A percentile compares a stretch with the other conserved stretches of the same genome.
These are phyloP conservation scores for Leccinum pellstonianum DNA, from an alignment of 768 basidiomycete genomes.

Conservation along the genomic window DNA sequence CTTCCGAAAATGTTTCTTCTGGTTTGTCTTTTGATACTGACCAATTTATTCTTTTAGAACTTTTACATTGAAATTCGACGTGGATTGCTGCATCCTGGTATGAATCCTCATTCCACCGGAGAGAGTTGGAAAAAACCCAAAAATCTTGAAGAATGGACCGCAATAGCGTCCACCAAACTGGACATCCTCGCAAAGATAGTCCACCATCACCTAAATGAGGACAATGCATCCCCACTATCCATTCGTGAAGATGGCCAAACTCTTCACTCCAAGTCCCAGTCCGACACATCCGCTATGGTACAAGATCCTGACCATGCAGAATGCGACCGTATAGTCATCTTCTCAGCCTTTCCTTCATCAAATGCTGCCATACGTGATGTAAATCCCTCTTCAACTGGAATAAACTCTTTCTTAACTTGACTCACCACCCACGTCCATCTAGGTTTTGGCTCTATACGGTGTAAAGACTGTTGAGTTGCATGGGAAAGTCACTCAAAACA, in stretches of 20 bases:
- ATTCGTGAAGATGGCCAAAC: neutral
- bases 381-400: too few species aligned
- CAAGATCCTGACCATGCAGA: neutral
- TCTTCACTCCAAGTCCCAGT: neutral
- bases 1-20: too few species aligned
- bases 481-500: too few species aligned
- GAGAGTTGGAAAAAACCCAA: neutral
- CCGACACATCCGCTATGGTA: too few species aligned
- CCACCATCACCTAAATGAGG: neutral
- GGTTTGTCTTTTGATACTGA: too few species aligned
- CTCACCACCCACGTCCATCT: too few species aligned
- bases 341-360: neutral
- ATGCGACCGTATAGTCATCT: neutral
- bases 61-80: constrained; percentile 6
- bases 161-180: neutral
- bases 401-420: too few species aligned
- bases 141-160: neutral
- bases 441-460: too few species aligned
- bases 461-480: too few species aligned
- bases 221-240: neutral
- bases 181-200: neutral
- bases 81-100: neutral
- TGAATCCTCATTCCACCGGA: neutral
- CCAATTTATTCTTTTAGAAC: neutral
- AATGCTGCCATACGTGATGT: neutral